Evolutionary conservation across 2,329 filamentous ascomycete genomes (phyloP), one percentile per base, ranked within the genome.

Genomic region (Cladosporium sp.): DNA sequence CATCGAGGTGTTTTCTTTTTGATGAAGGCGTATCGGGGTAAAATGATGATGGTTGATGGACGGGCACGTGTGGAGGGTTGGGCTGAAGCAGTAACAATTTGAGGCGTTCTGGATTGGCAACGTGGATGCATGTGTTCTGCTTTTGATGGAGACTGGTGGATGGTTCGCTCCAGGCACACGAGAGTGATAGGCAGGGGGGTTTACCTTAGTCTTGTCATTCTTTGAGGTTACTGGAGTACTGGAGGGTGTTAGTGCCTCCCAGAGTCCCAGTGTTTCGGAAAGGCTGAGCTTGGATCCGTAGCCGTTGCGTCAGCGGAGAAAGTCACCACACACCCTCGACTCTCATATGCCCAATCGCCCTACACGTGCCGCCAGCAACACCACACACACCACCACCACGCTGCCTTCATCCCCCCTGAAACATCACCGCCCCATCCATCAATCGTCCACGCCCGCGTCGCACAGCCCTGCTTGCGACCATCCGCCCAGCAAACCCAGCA

Each of bases 361-460:
- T 28, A 50, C 31, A 62, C 60, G 60, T 62, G 60, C 60, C 60
- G 29, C 60, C 49, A 62, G 26, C 60, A 18, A 62, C 31, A 49
- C 37, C 57, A 11, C 37, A 23, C 29, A 40, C 18, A 11, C 5
- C 23, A 57, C 33, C 31, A 57, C 55, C n/a, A 16, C 5, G 44
- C 23, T 26, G 23, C 23, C 23, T 3, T 26, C 31, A 52, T 18
- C 28, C 10, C 28, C 29, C 31, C 37, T 16, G 52, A 8, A 33
- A 2, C 52, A 55, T 14, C 52, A 55, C 8, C 29, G 33, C 28
- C 29, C 21, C 5, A 33, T 21, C 57, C 10, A 8, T 23, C 29
- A 33, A 35, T 23, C 55, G 7, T 5, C 16, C 40, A 31, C 37
- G 57, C 40, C 28, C 28, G 44, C 16, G 28, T 28, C 31, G 40